Evolutionary conservation across 192 early-diverging fungal genomes (phyloP), one percentile per base, ranked within the genome.

Genomic region (Paraglomus brasilianum): DNA sequence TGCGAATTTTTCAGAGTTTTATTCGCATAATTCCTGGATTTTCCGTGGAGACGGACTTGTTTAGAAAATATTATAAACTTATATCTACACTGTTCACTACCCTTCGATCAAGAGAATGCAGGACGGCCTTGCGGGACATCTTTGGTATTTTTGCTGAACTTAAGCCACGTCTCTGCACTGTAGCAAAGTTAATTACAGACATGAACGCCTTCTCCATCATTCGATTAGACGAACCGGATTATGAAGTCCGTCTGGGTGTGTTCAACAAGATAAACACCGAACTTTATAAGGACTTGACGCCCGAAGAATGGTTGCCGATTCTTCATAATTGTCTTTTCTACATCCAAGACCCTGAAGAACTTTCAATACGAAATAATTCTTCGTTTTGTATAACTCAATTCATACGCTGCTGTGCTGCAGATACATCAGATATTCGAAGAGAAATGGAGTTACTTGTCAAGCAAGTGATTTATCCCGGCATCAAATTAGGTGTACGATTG

Each of bases 151-250:
- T 98, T 77, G 86, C 89, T 17, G 71, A 80, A 40, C 66, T 92
- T 5, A 87, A 90, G 22, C 30, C 74, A 11, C 74, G 76, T 7
- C 71, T 91, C 69, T 72, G 62, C 19, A 64, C 73, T 6, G 82
- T 91, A 0, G 81, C 82, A 2, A 70, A 73, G 5, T 40, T 95
- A 1, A 72, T 95, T 3, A 77, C 75, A 14, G 93, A 91, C 22
- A 74, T 97, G 15, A 98, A 98, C 72, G 75, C 95, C 1, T 91
- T 85, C 59, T 93, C 93, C 15, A 55, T 71, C 13, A 74, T 72
- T 5, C 85, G 90, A 17, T 79, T 99, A 15, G 92, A 94, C 68
- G 92, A 94, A 64, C 91, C 91, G 0, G 95, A 98, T 67, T 97
- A 90, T 73, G 91, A 93, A 74, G 75, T 75, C 11, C 85, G 93